Evolutionary conservation across 2,329 filamentous ascomycete species (phyloP), one percentile per base, ranked within the genome.

Genomic region (Fusarium beomiforme): DNA sequence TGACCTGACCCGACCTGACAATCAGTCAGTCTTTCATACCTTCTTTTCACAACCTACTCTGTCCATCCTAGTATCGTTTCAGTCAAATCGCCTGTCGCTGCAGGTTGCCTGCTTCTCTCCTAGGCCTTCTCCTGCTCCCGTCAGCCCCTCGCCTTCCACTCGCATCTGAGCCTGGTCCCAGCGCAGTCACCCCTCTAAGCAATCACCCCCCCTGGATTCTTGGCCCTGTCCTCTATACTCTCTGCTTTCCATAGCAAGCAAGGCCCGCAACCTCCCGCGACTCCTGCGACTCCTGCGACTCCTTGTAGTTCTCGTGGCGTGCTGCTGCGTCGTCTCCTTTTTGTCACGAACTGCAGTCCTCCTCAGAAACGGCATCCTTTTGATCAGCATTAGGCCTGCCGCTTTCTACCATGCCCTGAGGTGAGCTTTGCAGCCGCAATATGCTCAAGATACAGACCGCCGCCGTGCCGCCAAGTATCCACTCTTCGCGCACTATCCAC

Each of bases 331-430:
- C 46, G 64, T 51, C 64, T 64, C 65, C 44, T 44, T 53, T 33
- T 58, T 58, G 53, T 55, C 64, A 61, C 64, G 42, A 73, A 67
- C 67, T 62, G 59, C 53, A 59, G 66, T 64, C 44, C 26, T 53
- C 44, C 26, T 53, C 44, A 67, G 61, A 63, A 50, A 41, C 65
- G 56, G 54, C 69, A 44, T 58, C 70, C 75, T 71, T 57, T 65
- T 73, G 74, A 76, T 75, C 74, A 75, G 74, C 67, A 62, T 78
- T 67, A 74, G 77, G 71, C 74, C 71, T 76, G 72, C 76, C 77
- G 77, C 72, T 69, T 71, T 71, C 68, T 70, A 78, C 75, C 73
- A 81, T 81, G 79, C 76, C 76, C 76, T 80, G 74, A 80, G 78
- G 73, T 76, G 74, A 76, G 73, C 75, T 72, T 73, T 65, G 70